Conservation (phyloP, 345 rosid species). For the Heritiera littoralis region DNA sequence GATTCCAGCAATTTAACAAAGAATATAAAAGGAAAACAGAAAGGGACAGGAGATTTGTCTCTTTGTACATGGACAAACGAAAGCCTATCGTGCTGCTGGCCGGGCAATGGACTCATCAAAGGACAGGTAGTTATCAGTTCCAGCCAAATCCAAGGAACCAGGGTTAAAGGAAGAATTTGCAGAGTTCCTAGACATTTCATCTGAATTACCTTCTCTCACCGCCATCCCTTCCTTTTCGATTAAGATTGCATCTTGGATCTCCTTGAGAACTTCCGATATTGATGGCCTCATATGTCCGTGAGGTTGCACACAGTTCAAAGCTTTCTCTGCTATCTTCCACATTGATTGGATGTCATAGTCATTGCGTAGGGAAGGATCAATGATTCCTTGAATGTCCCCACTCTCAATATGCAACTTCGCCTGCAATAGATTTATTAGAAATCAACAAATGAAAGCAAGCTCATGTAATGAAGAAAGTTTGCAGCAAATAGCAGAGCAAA, state of each 20-base stretch:
- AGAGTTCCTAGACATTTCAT: conserved; percentile 71
- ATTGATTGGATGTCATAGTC: conserved; percentile 90
- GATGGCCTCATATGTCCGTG: conserved; percentile 95
- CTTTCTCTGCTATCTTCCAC: conserved; percentile 99
- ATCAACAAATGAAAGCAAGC: conserved; percentile 8
- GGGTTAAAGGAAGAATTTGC: conserved; percentile 64
- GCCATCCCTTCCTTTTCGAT: conserved; percentile 68
- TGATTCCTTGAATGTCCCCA: conserved; percentile 88
- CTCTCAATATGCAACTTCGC: conserved; percentile 93
- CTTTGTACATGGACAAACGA: conserved; percentile 25
- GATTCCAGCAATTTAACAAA: neutral
- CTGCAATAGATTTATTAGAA: conserved; percentile 34
- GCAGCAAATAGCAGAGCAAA: neutral
- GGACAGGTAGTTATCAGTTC: conserved; percentile 53
- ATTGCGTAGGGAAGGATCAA: conserved; percentile 63
- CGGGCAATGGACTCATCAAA: conserved; percentile 59
- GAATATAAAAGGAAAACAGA: conserved; percentile 5
- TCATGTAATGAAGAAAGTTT: neutral
- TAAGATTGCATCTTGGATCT: conserved; percentile 83
- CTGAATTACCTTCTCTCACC: conserved; percentile 64
- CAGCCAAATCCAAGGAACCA: conserved; percentile 52
- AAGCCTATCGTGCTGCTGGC: conserved; percentile 69
- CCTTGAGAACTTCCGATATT: conserved; percentile 90
- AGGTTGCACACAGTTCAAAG: conserved; percentile 84
- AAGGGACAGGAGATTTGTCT: conserved; percentile 8